Base-by-base conservation (phyloP, 106 monocot species). In the Acorus gramineus region DNA sequence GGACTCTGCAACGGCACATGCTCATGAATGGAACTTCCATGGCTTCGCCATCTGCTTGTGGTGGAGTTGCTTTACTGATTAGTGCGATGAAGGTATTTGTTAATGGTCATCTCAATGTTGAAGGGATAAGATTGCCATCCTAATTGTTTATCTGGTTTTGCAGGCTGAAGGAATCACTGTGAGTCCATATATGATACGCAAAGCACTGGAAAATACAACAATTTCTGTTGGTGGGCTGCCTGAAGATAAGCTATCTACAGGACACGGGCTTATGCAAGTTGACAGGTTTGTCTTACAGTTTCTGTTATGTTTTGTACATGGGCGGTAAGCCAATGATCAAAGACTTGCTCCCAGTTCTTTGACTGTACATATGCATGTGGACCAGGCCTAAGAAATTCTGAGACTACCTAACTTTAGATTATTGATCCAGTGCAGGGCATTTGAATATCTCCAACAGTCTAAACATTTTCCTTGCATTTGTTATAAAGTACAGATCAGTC, bases 21-120 rank as follows among this genome's bases (percentile, higher is more conserved):
- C 91, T 98, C 47, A 98, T 98, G 96, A 98, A 98, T 81, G 96
- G 96, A 43, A 98, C 96, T 63, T 98, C 96, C 60, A 98, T 98
- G 96, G 66, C 96, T 59, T 98, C 96, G 63, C 96, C 96, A 59
- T 98, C 79, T 60, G 91, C 96, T 47, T 98, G 96, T 79, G 96
- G 96, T 55, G 96, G 91, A 42, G 80, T 91, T 66, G 90, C 96
- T 73, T 74, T 98, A 60, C 74, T 98, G 49, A 53, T 98, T 71
- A 91, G 96, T 76, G 96, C 70, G 49, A 91, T 98, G 91, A 98
- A 98, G 96, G 96, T 98, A 28, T 28, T 28, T 28, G 28, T 28
- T 28, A 28, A 28, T 28, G 1, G 28, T 28, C 28, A 28, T 28
- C 28, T 28, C 28, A 28, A 28, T 28, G 28, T 28, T 28, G 28